Conservation (phyloP, 1,284 basidiomycete genomes). For the Mycosarcoma maydis region DNA sequence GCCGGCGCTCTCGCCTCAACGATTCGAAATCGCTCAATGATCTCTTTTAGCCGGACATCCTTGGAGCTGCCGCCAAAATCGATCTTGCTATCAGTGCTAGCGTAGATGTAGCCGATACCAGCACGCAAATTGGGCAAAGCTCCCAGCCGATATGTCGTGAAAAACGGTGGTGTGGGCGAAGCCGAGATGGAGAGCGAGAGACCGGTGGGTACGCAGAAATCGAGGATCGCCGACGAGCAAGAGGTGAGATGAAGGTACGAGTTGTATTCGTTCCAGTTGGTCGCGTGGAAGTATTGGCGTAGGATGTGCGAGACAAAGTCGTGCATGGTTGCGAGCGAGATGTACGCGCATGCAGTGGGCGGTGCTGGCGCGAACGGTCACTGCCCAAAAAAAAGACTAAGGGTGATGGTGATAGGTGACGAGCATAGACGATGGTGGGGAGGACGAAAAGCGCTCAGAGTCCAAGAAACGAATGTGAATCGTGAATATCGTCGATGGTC, state of each 20-base stretch:
- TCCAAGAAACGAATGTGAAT: background rate
- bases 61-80: conserved; percentile 32
- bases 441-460: no score
- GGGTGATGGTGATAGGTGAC: background rate
- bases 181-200: conserved; percentile 85
- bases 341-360: no score
- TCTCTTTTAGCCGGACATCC: conserved; percentile 83
- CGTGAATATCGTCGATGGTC: background rate
- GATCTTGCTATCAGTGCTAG: conserved; percentile 70
- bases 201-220: conserved; percentile 82
- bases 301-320: conserved; percentile 76
- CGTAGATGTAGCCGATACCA: conserved; percentile 92
- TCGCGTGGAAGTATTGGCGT: conserved; percentile 85
- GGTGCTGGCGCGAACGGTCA: no score
- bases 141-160: conserved; percentile 90
- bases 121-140: conserved; percentile 89
- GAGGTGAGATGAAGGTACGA: conserved; percentile 88
- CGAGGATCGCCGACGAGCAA: conserved; percentile 78
- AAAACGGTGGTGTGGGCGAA: conserved; percentile 81
- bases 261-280: conserved; percentile 96
- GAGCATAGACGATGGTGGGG: background rate
- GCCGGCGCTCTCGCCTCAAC: conserved; percentile 80
- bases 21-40: conserved; percentile 76
- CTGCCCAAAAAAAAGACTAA: no score
- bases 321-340: conserved; percentile 61